These are phyloP conservation scores for Zygoascus sp. DNA, from an alignment of 1,139 yeast species.

Conservation along the genomic window DNA sequence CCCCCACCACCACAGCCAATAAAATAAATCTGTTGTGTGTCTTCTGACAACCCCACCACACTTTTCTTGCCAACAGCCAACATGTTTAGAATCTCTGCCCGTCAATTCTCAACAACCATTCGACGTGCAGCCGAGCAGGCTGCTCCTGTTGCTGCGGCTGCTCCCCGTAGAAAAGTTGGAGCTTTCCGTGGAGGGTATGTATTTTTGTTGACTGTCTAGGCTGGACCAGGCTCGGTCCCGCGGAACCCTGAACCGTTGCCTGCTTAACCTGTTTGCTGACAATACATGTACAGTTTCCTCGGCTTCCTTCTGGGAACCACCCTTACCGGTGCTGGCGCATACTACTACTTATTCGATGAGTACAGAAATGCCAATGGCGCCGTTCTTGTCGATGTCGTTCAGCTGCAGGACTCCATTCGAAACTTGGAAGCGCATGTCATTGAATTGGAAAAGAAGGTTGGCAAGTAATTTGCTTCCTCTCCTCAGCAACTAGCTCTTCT, in stretches of 20 bases:
- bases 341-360: constrained; percentile 73
- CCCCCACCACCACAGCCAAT: not conserved
- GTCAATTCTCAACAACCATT: constrained; percentile 11
- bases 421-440: constrained; percentile 52
- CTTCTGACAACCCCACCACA: constrained; percentile 3
- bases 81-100: constrained; percentile 7
- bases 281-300: constrained; percentile 31
- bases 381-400: constrained; percentile 67
- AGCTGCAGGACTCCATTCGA: constrained; percentile 63
- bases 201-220: no score
- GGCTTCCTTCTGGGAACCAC: constrained; percentile 79
- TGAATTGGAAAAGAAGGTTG: constrained; percentile 29
- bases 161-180: constrained; percentile 27
- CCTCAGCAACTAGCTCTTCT: no score
- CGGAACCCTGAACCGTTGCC: no score
- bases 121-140: constrained; percentile 15
- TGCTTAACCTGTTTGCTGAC: no score
- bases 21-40: not conserved
- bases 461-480: no score
- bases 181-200: constrained; percentile 35
- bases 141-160: constrained; percentile 15
- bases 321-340: constrained; percentile 68
- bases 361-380: constrained; percentile 69
- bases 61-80: not conserved
- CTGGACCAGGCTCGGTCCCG: no score